Percentiles rank a stretch among this genome's conserved stretches.
These are phyloP conservation scores for Trametes coccinea DNA, from an alignment of 768 basidiomycete species.

Conservation along the genomic window DNA sequence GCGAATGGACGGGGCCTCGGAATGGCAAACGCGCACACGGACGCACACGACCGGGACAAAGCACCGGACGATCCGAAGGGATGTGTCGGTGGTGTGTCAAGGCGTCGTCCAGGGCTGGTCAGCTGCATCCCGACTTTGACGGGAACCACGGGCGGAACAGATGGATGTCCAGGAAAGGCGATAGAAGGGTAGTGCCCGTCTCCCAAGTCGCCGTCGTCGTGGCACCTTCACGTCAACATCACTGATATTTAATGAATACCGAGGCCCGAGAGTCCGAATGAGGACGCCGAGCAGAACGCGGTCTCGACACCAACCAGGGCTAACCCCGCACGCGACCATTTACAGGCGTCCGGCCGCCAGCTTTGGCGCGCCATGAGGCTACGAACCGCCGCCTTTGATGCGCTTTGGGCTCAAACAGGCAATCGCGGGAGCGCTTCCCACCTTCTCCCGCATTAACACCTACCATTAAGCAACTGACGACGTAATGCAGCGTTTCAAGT, in stretches of 20 bases:
- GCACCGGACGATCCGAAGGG: conserved; percentile 6
- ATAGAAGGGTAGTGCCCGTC: neutral
- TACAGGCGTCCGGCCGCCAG: neutral
- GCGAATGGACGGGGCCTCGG: neutral
- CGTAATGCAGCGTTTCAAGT: neutral
- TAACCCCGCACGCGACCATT: neutral
- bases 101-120: neutral
- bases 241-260: neutral
- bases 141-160: conserved; percentile 4
- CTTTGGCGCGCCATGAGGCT: conserved; percentile 8
- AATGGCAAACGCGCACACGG: neutral
- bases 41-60: conserved; percentile 3
- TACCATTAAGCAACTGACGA: neutral
- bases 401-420: neutral
- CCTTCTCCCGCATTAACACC: neutral
- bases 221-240: conserved; percentile 10
- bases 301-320: neutral
- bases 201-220: conserved; percentile 10
- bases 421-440: neutral
- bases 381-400: conserved; percentile 10
- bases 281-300: neutral
- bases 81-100: conserved; percentile 16
- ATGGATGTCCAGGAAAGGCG: conserved; percentile 4
- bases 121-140: conserved; percentile 1
- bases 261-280: conserved; percentile 9